Evolutionary conservation across 1,284 basidiomycete genomes (phyloP).

Genomic region (Fistulina hepatica): DNA sequence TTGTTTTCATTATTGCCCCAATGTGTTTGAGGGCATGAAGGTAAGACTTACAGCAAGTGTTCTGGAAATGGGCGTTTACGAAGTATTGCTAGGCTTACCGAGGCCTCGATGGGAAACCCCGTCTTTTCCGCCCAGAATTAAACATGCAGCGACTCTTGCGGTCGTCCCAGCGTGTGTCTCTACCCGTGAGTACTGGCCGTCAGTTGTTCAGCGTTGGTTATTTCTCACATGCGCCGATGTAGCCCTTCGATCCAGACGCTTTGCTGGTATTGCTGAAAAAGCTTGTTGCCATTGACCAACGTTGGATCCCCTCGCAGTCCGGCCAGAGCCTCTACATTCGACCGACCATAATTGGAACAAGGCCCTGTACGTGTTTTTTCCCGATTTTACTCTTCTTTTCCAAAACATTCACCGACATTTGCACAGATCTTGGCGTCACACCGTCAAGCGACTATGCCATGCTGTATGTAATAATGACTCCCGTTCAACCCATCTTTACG

Average conservation of each 20-base stretch:
- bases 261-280: constrained; percentile 61
- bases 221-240: background rate
- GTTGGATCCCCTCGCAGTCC: constrained; percentile 63
- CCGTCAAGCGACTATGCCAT: constrained; percentile 52
- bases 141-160: constrained; percentile 72
- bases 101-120: constrained; percentile 48
- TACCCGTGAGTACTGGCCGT: constrained; percentile 55
- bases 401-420: constrained; percentile 18
- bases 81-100: constrained; percentile 49
- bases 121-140: constrained; percentile 69
- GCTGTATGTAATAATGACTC: constrained; percentile 61
- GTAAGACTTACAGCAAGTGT: constrained; percentile 20
- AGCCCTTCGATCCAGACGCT: constrained; percentile 55
- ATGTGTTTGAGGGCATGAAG: constrained; percentile 87
- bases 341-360: constrained; percentile 79
- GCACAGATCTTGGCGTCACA: constrained; percentile 46
- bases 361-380: constrained; percentile 32
- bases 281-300: constrained; percentile 54
- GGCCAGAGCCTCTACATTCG: constrained; percentile 74
- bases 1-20: constrained; percentile 68
- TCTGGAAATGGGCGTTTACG: background rate
- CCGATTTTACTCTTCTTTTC: constrained; percentile 2
- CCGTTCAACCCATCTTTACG: constrained; percentile 65
- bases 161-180: constrained; percentile 49
- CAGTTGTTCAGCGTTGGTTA: background rate